phyloP scores from a whole-genome alignment of 2,329 filamentous ascomycete species.

The Incumbomyces lentus region DNA sequence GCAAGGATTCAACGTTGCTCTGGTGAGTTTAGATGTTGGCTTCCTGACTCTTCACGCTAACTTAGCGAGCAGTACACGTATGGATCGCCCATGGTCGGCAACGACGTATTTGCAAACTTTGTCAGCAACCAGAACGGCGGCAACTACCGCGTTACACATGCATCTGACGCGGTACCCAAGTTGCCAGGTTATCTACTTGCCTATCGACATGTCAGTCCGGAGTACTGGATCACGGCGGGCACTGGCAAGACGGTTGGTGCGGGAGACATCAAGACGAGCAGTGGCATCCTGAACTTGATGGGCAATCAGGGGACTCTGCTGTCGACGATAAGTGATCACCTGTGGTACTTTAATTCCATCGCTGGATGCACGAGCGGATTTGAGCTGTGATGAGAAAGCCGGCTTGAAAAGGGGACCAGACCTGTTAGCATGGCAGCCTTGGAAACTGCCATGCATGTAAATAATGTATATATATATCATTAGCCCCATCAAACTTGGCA shows the following conservation, averaged over 20 bases:
- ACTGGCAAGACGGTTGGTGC: constrained; percentile 23
- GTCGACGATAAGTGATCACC: constrained; percentile 24
- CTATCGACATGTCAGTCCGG: constrained; percentile 29
- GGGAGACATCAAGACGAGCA: constrained; percentile 25
- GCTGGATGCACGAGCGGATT: constrained; percentile 6
- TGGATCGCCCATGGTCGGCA: constrained; percentile 34
- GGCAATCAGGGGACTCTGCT: constrained; percentile 27
- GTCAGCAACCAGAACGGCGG: constrained; percentile 27
- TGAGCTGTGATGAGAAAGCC: too few relatives aligned
- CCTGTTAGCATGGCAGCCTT: too few relatives aligned
- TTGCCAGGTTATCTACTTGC: constrained; percentile 27
- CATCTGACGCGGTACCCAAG: constrained; percentile 30
- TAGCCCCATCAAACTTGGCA: too few relatives aligned
- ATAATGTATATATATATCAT: too few relatives aligned
- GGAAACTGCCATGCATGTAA: too few relatives aligned
- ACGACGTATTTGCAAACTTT: constrained; percentile 28
- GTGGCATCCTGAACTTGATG: constrained; percentile 24
- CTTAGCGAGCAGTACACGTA: constrained; percentile 29
- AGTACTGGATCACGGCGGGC: constrained; percentile 32
- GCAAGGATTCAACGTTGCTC: constrained; percentile 29
- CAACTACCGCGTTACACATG: constrained; percentile 31
- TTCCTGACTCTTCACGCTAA: not conserved
- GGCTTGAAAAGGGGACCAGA: too few relatives aligned
- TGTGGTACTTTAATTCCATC: constrained; percentile 27
- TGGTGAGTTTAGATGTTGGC: constrained; percentile 30